These are phyloP conservation scores for Colletotrichum ledebouriae DNA, from an alignment of 2,329 filamentous ascomycete genomes.

Conservation along the genomic window DNA sequence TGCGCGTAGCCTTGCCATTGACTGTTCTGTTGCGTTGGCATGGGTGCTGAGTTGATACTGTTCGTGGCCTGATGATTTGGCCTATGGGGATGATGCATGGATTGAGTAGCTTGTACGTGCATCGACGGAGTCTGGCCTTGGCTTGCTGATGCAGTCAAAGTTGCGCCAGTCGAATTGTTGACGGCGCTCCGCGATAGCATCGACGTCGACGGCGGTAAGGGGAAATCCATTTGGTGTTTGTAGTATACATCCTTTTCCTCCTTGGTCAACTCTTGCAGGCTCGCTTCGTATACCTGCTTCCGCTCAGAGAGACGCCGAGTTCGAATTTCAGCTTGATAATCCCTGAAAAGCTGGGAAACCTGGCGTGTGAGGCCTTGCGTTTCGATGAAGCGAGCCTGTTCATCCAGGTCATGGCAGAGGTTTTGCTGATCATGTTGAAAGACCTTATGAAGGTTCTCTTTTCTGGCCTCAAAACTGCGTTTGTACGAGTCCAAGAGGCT, in stretches of 20 bases:
- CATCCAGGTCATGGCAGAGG: slow-evolving; percentile 30
- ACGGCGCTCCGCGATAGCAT: neutral
- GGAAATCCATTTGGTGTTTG: slow-evolving; percentile 31
- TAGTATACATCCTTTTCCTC: slow-evolving; percentile 23
- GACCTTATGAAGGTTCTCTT: slow-evolving; percentile 17
- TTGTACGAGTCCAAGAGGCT: slow-evolving; percentile 18
- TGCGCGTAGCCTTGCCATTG: slow-evolving; percentile 25
- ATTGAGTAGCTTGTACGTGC: slow-evolving; percentile 10
- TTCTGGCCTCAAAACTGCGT: slow-evolving; percentile 28
- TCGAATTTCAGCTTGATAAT: slow-evolving; percentile 29
- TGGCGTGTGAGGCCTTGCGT: neutral
- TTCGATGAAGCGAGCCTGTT: slow-evolving; percentile 17
- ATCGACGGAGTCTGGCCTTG: neutral
- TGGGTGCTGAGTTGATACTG: slow-evolving; percentile 23
- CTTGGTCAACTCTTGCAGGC: neutral
- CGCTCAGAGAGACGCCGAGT: slow-evolving; percentile 31
- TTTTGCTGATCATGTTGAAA: slow-evolving; percentile 19
- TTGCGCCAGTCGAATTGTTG: neutral
- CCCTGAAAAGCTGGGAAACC: slow-evolving; percentile 24
- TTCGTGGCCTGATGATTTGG: neutral
- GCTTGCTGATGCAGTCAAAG: neutral
- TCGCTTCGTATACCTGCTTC: slow-evolving; percentile 5
- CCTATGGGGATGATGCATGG: neutral
- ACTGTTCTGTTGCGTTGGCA: slow-evolving; percentile 25
- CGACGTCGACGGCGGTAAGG: slow-evolving; percentile 1